A percentile compares a stretch with the other conserved stretches of the same genome.
Conservation (phyloP, 148 eudicot genomes). For the Camellia sinensis region DNA sequence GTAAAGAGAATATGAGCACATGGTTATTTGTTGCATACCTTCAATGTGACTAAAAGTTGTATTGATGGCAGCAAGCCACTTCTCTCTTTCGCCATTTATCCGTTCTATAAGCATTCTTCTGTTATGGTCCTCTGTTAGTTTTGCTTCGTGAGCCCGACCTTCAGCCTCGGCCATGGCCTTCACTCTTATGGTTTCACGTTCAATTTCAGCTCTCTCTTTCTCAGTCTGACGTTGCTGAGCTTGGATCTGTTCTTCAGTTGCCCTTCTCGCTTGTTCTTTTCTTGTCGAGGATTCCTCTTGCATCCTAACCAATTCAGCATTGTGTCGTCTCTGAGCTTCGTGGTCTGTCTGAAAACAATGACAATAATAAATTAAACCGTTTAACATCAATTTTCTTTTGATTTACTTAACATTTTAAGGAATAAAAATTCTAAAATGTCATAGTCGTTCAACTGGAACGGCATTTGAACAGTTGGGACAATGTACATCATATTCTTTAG, state of each 20-base stretch:
- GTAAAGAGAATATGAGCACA: not conserved
- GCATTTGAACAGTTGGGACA: not conserved
- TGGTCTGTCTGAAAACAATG: slow-evolving; percentile 68
- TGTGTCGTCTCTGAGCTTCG: slow-evolving; percentile 82
- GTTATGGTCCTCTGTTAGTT: slow-evolving; percentile 79
- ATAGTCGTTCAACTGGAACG: not conserved
- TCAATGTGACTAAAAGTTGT: slow-evolving; percentile 90
- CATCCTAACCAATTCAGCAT: slow-evolving; percentile 80
- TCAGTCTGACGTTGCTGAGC: slow-evolving; percentile 92
- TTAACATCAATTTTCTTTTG: not conserved
- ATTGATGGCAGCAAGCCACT: slow-evolving; percentile 98
- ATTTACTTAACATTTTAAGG: not conserved
- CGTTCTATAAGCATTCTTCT: slow-evolving; percentile 75
- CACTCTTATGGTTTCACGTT: slow-evolving; percentile 80
- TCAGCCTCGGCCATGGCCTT: slow-evolving; percentile 93
- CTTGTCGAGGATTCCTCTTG: slow-evolving; percentile 84
- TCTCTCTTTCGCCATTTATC: slow-evolving; percentile 83
- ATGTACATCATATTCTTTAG: not conserved
- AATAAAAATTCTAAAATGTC: not conserved
- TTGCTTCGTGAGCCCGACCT: slow-evolving; percentile 88
- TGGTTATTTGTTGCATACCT: slow-evolving; percentile 41
- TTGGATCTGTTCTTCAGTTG: slow-evolving; percentile 95
- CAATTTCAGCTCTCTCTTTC: slow-evolving; percentile 90
- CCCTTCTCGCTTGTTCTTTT: slow-evolving; percentile 76
- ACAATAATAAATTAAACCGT: not conserved